phyloP scores from a whole-genome alignment of 192 early-diverging fungal species.

The Backusella westeae region DNA sequence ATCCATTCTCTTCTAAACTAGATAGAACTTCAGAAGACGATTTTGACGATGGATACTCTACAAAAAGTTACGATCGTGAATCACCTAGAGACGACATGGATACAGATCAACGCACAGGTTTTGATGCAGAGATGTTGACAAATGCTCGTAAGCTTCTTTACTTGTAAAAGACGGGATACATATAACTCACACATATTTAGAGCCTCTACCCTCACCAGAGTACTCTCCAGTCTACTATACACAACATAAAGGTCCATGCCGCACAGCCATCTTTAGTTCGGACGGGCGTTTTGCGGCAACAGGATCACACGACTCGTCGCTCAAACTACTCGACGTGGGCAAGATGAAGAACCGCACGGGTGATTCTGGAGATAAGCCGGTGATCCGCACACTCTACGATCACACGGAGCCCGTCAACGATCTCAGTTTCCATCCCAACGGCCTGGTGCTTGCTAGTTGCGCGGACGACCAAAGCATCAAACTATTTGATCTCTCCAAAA shows the following conservation, averaged over 20 bases:
- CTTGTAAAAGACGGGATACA: not conserved
- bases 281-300: slow-evolving; percentile 84
- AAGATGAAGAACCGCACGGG: slow-evolving; percentile 71
- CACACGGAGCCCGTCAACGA: slow-evolving; percentile 80
- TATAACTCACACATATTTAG: not conserved
- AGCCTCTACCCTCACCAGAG: slow-evolving; percentile 24
- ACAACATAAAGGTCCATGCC: slow-evolving; percentile 36
- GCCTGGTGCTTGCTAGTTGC: slow-evolving; percentile 84
- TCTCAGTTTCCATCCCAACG: slow-evolving; percentile 90
- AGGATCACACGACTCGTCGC: slow-evolving; percentile 81
- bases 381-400: slow-evolving; percentile 90
- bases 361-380: slow-evolving; percentile 73
- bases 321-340: slow-evolving; percentile 88
- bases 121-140: slow-evolving; percentile 3
- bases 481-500: slow-evolving; percentile 85
- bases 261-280: slow-evolving; percentile 45
- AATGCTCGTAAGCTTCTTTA: not conserved
- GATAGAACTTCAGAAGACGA: slow-evolving; percentile 21
- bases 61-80: slow-evolving; percentile 22
- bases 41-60: slow-evolving; percentile 20
- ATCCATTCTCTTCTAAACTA: not conserved
- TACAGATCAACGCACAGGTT: not conserved
- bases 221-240: slow-evolving; percentile 36
- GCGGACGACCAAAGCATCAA: slow-evolving; percentile 84
- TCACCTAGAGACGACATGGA: slow-evolving; percentile 15